phyloP scores from a whole-genome alignment of 129 eudicot genomes.

The Centaurea solstitialis region DNA sequence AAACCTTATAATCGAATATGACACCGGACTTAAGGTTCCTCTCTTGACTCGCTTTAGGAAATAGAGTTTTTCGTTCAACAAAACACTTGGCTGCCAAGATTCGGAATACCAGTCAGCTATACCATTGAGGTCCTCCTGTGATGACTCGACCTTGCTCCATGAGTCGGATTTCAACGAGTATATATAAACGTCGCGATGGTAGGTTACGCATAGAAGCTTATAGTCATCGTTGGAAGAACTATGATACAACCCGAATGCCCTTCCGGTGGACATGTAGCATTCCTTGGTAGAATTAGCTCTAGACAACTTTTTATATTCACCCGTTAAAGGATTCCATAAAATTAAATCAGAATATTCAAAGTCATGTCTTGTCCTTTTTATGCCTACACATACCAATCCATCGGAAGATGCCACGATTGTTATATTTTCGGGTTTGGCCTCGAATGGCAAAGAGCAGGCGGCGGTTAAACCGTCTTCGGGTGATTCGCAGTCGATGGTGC shows the following conservation, averaged over 20 bases:
- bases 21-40: neutral
- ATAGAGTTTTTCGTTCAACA: neutral
- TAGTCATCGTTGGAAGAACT: neutral
- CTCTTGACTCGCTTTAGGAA: neutral
- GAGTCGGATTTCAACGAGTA: neutral
- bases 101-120: neutral
- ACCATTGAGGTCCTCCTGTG: neutral
- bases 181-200: neutral
- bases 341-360: neutral
- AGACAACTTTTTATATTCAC: neutral
- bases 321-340: constrained; percentile 4
- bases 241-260: constrained; percentile 3
- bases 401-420: neutral
- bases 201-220: neutral
- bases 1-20: neutral
- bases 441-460: neutral
- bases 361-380: too few species aligned
- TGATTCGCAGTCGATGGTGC: constrained; percentile 12
- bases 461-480: neutral
- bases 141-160: neutral
- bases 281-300: neutral
- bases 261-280: neutral
- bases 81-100: neutral
- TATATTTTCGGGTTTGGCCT: neutral
- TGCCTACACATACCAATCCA: constrained; percentile 16